Evolutionary conservation across 2,329 filamentous ascomycete genomes (phyloP), one percentile per base, ranked within the genome.

Genomic region (Diaporthe velutina): DNA sequence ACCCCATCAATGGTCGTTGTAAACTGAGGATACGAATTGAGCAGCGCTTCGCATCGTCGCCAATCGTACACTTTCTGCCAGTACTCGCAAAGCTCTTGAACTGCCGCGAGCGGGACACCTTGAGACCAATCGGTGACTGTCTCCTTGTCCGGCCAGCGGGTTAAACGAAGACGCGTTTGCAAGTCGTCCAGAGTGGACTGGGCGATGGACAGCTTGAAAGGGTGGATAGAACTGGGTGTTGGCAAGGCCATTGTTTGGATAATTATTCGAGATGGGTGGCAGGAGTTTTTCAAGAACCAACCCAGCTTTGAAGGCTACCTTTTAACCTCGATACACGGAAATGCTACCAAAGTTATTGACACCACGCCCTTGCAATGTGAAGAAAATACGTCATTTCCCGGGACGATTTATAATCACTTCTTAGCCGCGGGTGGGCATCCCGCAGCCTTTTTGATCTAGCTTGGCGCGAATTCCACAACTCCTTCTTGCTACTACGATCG

Each of bases 91-190:
- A 60, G 57, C 35, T 60, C 57, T 25, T 3, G 6, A 10, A 60
- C 25, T 25, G 57, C 35, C n/a, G 57, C 13, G 57, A 40, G 33
- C 12, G 57, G 57, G 35, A 60, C 57, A 40, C 57, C 57, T 38
- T 60, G 57, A 60, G 57, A 60, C 57, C 57, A 60, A 40, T 60
- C 57, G 10, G 13, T 60, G 35, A 40, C 57, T 40, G 57, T 38
- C 57, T 60, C 57, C 35, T 60, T 40, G 57, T 60, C 57, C 22
- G 57, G 57, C 57, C 57, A 60, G 12, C 57, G 57, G 35, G 57
- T 17, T 25, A 60, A 60, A 25, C 33, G 57, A 38, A 60, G 57
- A 25, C 57, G 57, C 22, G 6, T 28, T 60, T 60, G 57, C 35
- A 60, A 60, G 57, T 60, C 57, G 22, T 60, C 57, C 12, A 60